Conservation (phyloP, 768 basidiomycete genomes). For the Imleria badia region DNA sequence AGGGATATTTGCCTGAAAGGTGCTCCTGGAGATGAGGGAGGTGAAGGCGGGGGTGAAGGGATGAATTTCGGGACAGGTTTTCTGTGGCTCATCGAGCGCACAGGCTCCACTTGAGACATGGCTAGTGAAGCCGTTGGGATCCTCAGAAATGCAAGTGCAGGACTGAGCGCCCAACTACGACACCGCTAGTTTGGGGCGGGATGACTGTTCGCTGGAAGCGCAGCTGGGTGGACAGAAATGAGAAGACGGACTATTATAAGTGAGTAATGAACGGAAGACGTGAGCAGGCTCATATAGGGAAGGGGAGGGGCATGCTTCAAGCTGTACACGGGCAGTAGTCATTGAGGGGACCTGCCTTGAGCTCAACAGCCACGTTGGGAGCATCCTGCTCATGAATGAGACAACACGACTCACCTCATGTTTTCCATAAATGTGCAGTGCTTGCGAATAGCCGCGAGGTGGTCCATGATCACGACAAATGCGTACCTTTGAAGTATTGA, state of each 20-base stretch:
- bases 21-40: constrained; percentile 34
- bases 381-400: constrained; percentile 33
- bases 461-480: constrained; percentile 35
- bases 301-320: constrained; percentile 27
- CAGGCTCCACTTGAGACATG: constrained; percentile 32
- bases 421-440: constrained; percentile 35
- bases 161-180: constrained; percentile 11
- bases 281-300: constrained; percentile 33
- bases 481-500: constrained; percentile 24
- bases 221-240: constrained; percentile 28
- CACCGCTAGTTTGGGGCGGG: constrained; percentile 14
- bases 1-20: constrained; percentile 35
- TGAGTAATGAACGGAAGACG: constrained; percentile 26
- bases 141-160: constrained; percentile 6
- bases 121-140: constrained; percentile 3
- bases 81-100: constrained; percentile 55
- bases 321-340: constrained; percentile 33
- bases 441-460: constrained; percentile 33
- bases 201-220: constrained; percentile 17
- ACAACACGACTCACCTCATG: constrained; percentile 38
- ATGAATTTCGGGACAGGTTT: constrained; percentile 70
- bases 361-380: constrained; percentile 36
- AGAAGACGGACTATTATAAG: constrained; percentile 31
- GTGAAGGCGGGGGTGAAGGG: constrained; percentile 56
- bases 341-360: constrained; percentile 34